These are phyloP conservation scores for Vitis vinifera DNA, from an alignment of 164 flowering plant species.

Conservation along the genomic window DNA sequence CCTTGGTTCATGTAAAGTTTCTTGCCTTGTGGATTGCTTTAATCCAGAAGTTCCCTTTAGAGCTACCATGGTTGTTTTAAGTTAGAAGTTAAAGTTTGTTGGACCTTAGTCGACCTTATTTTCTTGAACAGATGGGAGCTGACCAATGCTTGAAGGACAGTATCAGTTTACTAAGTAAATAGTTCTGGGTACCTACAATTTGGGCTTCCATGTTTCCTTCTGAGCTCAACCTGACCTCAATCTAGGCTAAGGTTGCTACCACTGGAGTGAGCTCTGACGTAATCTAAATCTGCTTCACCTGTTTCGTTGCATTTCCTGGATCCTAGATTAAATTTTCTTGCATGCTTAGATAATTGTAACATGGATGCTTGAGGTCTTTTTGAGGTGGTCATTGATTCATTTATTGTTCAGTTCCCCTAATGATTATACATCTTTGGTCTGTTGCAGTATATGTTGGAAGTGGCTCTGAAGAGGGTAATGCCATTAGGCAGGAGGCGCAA, in stretches of 20 bases:
- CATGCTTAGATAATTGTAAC: not conserved
- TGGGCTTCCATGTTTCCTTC: not conserved
- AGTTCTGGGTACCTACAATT: not conserved
- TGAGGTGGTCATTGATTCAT: not conserved
- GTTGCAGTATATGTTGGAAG: conserved; percentile 59
- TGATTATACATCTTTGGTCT: not conserved
- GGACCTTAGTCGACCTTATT: too few species aligned
- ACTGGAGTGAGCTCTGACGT: not conserved
- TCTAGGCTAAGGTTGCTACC: not conserved
- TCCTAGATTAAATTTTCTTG: not conserved
- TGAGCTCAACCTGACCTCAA: not conserved
- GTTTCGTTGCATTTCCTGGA: too few species aligned
- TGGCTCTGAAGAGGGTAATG: conserved; percentile 35
- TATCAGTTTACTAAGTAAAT: too few species aligned
- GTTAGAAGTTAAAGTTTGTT: too few species aligned
- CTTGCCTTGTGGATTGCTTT: too few species aligned
- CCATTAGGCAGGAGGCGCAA: conserved; percentile 43
- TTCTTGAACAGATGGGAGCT: too few species aligned
- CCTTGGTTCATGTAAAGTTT: too few species aligned
- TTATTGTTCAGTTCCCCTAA: not conserved
- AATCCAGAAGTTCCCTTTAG: too few species aligned
- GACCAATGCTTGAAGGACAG: too few species aligned
- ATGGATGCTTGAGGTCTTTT: not conserved
- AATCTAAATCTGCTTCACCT: not conserved
- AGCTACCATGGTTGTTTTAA: too few species aligned